These are phyloP conservation scores for Pleurotus citrinopileatus DNA, from an alignment of 768 basidiomycete genomes.

Conservation along the genomic window DNA sequence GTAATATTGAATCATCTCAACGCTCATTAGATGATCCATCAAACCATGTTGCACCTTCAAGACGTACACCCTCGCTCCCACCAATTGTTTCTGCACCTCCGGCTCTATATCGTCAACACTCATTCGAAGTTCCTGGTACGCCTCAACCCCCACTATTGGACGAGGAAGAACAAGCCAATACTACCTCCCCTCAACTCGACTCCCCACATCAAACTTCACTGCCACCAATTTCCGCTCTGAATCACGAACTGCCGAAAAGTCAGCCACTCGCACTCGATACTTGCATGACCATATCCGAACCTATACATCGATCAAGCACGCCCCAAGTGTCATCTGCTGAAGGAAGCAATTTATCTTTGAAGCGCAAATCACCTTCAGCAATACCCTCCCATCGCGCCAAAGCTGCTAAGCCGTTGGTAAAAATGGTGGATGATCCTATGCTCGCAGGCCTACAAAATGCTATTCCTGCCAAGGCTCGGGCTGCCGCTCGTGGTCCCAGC, in stretches of 20 bases:
- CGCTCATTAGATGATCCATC: no score
- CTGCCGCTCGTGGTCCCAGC: constrained; percentile 13
- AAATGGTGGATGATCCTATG: constrained; percentile 43
- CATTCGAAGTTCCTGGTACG: background rate
- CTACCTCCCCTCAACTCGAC: background rate
- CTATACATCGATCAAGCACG: background rate
- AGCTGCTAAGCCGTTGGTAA: constrained; percentile 51
- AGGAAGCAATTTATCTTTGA: constrained; percentile 11
- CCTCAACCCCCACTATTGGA: background rate
- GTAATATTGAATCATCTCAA: background rate
- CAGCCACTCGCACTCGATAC: no score
- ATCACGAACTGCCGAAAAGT: background rate
- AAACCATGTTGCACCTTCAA: no score
- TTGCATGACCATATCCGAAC: background rate
- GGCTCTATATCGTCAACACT: background rate
- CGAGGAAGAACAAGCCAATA: background rate
- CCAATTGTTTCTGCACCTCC: background rate
- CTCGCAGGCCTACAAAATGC: constrained; percentile 31
- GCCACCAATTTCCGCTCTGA: background rate
- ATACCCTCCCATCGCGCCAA: constrained; percentile 45
- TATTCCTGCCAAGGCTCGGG: constrained; percentile 48
- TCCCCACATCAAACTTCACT: background rate
- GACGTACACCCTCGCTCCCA: background rate
- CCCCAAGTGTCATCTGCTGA: background rate
- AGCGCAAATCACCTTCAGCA: constrained; percentile 8